Percentiles rank a stretch among this genome's conserved stretches.
phyloP scores from a whole-genome alignment of 1,139 yeast species.

The Spencermartinsiella ligniputridi region DNA sequence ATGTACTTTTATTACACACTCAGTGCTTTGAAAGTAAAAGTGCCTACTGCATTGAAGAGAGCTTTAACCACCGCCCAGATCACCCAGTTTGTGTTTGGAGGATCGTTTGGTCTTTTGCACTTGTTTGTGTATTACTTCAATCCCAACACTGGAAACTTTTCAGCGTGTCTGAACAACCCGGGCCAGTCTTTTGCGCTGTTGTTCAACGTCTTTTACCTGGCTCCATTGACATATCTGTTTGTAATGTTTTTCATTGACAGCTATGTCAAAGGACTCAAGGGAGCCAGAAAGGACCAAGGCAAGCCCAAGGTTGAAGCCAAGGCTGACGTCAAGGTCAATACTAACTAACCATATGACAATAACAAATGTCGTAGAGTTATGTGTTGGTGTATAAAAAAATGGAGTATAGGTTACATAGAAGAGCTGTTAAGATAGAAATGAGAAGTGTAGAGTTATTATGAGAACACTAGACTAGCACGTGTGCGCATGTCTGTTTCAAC shows the following conservation, averaged over 20 bases:
- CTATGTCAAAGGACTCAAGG: constrained; percentile 34
- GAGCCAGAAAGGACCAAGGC: background rate
- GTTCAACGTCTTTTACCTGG: constrained; percentile 60
- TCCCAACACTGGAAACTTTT: constrained; percentile 41
- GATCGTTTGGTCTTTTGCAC: constrained; percentile 61
- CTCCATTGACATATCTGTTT: constrained; percentile 68
- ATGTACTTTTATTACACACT: constrained; percentile 72
- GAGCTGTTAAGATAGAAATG: too few relatives aligned
- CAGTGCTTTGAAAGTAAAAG: constrained; percentile 55
- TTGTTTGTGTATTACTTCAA: constrained; percentile 59
- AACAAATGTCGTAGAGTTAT: too few relatives aligned
- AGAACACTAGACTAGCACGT: too few relatives aligned
- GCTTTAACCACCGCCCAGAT: constrained; percentile 65
- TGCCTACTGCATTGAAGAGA: constrained; percentile 57
- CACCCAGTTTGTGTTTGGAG: constrained; percentile 66
- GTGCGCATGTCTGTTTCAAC: too few relatives aligned
- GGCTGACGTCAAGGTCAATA: too few relatives aligned
- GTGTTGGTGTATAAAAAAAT: too few relatives aligned
- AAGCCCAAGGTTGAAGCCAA: too few relatives aligned
- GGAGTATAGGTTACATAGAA: too few relatives aligned
- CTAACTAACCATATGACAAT: too few relatives aligned
- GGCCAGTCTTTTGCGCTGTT: constrained; percentile 62
- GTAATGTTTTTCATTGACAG: constrained; percentile 68
- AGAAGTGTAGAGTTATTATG: too few relatives aligned
- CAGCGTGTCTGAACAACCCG: constrained; percentile 53